These are phyloP conservation scores for Fraxinus xanthoxyloides DNA, from an alignment of 305 asterid species.

Conservation along the genomic window DNA sequence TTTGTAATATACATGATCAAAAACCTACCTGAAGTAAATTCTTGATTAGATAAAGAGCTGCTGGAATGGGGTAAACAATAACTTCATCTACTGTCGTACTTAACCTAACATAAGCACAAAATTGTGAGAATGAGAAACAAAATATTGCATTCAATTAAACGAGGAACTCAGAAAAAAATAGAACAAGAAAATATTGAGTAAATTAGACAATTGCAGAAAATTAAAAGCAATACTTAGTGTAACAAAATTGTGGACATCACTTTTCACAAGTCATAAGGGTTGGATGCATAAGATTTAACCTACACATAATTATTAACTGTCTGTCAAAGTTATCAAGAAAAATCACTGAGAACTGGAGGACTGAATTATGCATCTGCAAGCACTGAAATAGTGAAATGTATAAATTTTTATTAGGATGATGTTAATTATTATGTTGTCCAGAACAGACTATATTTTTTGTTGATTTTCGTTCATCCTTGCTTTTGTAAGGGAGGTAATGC, in stretches of 20 bases:
- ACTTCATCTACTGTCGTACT: conserved; percentile 91
- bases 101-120: conserved; percentile 45
- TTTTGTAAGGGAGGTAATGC: not conserved
- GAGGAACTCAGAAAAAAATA: not conserved
- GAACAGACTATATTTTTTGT: not conserved
- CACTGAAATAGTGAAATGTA: not conserved
- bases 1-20: conserved; percentile 12
- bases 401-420: not conserved
- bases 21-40: conserved; percentile 85
- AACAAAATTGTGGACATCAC: conserved; percentile 8
- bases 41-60: conserved; percentile 87
- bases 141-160: not conserved
- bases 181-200: conserved; percentile 11
- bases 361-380: not conserved
- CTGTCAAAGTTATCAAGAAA: not conserved
- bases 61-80: conserved; percentile 91
- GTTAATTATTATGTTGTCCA: not conserved
- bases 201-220: conserved; percentile 5
- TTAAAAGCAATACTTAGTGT: conserved; percentile 12
- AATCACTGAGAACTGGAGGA: not conserved
- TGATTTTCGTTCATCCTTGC: not conserved
- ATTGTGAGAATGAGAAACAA: conserved; percentile 21
- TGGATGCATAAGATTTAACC: not conserved
- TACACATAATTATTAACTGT: not conserved
- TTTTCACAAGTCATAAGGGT: conserved; percentile 17